Base-by-base conservation (phyloP, 2,329 filamentous ascomycete genomes). In the Penicillium verrucosum region DNA sequence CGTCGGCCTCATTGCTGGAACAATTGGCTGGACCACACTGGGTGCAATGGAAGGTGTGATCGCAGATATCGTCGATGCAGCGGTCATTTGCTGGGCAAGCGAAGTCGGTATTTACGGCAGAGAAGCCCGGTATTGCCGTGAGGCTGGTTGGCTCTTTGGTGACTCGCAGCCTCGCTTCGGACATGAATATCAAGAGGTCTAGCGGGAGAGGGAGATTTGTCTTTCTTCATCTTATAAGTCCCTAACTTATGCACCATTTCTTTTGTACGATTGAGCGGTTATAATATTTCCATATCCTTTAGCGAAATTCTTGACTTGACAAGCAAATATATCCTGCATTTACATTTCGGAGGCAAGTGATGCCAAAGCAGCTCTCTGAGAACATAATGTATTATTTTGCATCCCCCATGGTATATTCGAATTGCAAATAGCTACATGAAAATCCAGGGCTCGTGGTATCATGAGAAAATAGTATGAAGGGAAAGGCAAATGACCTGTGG, bases 21-120 rank as follows among this genome's bases (percentile, higher is more conserved):
- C 93, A 53, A 97, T 99, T 65, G 94, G 94, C 8, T 99, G 94
- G 87, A 92, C 90, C 5, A 87, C 97, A 1, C 80, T 99, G 49
- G 91, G 92, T 27, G 89, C 92, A 2, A 93, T 96, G 83, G 92
- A 96, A 71, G 89, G 91, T 14, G 89, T 96, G 18, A 77, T 96
- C 25, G 89, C 89, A 50, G 90, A 90, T 51, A 92, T 96, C 51
- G 84, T 96, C 5, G 92, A 96, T 73, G 92, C 89, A 3, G 87
- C 91, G 36, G 84, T 97, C 25, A 88, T 99, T 12, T 99, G 94
- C 78, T 97, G 96, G 84, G 92, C 90, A 27, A 96, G 90, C 68
- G 94, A 99, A 82, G 88, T 75, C 64, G 85, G 83, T 50, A 87
- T 87, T 75, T 83, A 83, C 53, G 77, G 78, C 10, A 73, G 74